A percentile compares a stretch with the other conserved stretches of the same genome.
phyloP scores from a whole-genome alignment of 2,329 filamentous ascomycete genomes.

The Paracamarosporium sp. region DNA sequence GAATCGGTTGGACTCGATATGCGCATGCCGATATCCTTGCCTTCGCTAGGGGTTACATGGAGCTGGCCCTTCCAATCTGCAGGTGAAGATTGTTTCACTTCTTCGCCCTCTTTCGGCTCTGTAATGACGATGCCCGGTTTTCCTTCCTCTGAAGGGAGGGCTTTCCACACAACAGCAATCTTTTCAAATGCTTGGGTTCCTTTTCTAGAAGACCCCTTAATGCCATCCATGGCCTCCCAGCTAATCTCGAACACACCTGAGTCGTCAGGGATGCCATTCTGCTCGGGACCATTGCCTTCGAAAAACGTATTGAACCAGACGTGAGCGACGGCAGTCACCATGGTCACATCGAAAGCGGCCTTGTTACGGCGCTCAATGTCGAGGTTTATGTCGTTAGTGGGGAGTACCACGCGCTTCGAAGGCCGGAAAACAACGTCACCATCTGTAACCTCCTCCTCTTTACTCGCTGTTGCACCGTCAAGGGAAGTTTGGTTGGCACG shows the following conservation, averaged over 20 bases:
- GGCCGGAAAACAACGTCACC: conserved; percentile 83
- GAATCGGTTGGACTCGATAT: conserved; percentile 63
- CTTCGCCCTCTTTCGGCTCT: conserved; percentile 71
- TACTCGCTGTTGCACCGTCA: conserved; percentile 22
- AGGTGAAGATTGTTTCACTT: conserved; percentile 71
- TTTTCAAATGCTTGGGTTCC: conserved; percentile 82
- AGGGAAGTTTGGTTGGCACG: conserved; percentile 23
- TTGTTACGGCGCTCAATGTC: conserved; percentile 87
- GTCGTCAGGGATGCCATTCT: conserved; percentile 68
- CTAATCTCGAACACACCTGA: conserved; percentile 74
- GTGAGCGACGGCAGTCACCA: conserved; percentile 92
- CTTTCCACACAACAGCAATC: conserved; percentile 84
- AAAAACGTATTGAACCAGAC: conserved; percentile 98
- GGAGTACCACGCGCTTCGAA: conserved; percentile 69
- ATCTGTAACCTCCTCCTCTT: conserved; percentile 48
- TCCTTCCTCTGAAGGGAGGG: conserved; percentile 41
- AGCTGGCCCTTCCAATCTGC: conserved; percentile 76
- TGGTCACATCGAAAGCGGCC: conserved; percentile 75
- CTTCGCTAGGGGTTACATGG: conserved; percentile 50
- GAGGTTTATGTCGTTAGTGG: conserved; percentile 87
- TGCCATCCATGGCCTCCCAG: conserved; percentile 88
- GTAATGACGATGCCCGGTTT: conserved; percentile 58
- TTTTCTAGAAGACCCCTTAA: conserved; percentile 86
- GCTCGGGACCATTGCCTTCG: conserved; percentile 78
- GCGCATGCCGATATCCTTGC: conserved; percentile 73